A percentile compares a stretch with the other conserved stretches of the same genome.
These are phyloP conservation scores for Monosporascus ibericus DNA, from an alignment of 2,329 filamentous ascomycete genomes.

Conservation along the genomic window DNA sequence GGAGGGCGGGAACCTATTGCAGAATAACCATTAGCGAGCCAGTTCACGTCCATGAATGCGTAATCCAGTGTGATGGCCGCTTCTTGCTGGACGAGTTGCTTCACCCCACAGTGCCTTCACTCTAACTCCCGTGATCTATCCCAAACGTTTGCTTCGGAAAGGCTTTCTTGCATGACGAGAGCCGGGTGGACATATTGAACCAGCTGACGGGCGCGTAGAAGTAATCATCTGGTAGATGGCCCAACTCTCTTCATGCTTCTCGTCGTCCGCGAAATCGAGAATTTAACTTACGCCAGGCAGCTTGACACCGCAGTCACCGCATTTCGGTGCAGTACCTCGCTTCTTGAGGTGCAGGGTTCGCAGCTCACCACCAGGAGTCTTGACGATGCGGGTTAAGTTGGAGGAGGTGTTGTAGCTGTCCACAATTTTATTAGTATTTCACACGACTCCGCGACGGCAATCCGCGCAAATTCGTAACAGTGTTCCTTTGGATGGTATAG, in stretches of 20 bases:
- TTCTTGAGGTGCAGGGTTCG: constrained; percentile 99
- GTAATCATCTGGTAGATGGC: too few species aligned
- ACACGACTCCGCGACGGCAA: constrained; percentile 1
- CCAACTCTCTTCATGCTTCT: not conserved
- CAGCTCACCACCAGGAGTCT: constrained; percentile 94
- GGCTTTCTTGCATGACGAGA: too few species aligned
- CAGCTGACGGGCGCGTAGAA: too few species aligned
- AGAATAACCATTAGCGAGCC: constrained; percentile 22
- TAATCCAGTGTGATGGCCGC: too few species aligned
- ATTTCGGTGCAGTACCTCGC: constrained; percentile 96
- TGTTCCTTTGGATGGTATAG: constrained; percentile 11
- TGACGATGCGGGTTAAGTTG: constrained; percentile 93
- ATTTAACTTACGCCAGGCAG: constrained; percentile 88
- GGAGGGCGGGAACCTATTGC: constrained; percentile 81
- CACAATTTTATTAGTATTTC: constrained; percentile 16
- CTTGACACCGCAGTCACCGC: constrained; percentile 97
- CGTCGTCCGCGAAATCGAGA: constrained; percentile 8
- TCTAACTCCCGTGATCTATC: too few species aligned
- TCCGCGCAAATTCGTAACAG: not conserved
- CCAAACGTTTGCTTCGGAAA: too few species aligned
- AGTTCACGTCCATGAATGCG: too few species aligned
- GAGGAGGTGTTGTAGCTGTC: constrained; percentile 93
- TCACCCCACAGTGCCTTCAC: too few species aligned
- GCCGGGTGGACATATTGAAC: too few species aligned
- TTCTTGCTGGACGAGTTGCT: too few species aligned